A percentile compares a stretch with the other conserved stretches of the same genome.
Evolutionary conservation across 176 grass and related monocot species (phyloP).

Genomic region (Carex cristatella): DNA sequence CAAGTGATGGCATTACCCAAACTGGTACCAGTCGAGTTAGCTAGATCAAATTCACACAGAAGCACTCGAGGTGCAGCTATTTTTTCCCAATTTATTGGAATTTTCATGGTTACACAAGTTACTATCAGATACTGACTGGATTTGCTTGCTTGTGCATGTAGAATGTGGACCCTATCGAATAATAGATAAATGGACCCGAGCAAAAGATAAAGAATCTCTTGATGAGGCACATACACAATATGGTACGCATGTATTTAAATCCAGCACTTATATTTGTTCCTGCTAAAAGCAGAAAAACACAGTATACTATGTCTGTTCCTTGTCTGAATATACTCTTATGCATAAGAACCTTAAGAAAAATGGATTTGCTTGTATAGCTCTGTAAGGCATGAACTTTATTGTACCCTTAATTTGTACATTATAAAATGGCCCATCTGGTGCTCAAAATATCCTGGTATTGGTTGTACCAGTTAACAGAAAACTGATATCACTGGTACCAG

Average conservation of each 20-base stretch:
- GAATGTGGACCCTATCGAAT: conserved; percentile 58
- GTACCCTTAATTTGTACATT: not conserved
- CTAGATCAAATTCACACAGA: conserved; percentile 89
- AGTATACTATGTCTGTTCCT: not conserved
- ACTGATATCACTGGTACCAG: too few species aligned
- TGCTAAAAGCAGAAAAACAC: not conserved
- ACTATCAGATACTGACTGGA: not conserved
- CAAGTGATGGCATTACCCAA: too few species aligned
- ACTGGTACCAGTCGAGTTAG: too few species aligned
- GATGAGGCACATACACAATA: conserved; percentile 16
- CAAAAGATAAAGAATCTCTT: conserved; percentile 44
- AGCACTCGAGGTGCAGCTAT: conserved; percentile 44
- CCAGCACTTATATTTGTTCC: not conserved
- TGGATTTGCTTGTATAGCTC: not conserved
- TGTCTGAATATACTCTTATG: not conserved
- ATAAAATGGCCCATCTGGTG: too few species aligned
- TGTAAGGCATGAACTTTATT: not conserved
- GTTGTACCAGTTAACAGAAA: too few species aligned
- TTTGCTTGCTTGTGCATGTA: conserved; percentile 32
- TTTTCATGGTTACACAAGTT: not conserved
- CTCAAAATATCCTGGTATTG: too few species aligned
- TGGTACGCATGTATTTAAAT: not conserved
- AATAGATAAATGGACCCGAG: conserved; percentile 66
- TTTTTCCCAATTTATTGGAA: not conserved
- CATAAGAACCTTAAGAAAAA: not conserved